A percentile compares a stretch with the other conserved stretches of the same genome.
Conservation (phyloP, 1,284 basidiomycete species). For the Ceratobasidium sp. region DNA sequence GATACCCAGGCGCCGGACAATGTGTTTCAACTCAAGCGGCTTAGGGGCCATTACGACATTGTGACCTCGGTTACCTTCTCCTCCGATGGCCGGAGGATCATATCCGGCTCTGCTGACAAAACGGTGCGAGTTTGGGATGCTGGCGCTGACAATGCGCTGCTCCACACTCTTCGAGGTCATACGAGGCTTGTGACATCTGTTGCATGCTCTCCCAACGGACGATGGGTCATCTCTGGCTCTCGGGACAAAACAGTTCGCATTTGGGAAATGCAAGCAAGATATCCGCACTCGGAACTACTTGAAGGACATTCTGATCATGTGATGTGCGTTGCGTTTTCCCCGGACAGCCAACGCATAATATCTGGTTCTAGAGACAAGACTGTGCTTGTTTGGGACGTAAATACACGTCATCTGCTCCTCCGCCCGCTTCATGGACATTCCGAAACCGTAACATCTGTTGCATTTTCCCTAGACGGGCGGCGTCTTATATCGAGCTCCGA, state of each 20-base stretch:
- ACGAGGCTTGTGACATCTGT: constrained; percentile 6
- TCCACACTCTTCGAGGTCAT: constrained; percentile 10
- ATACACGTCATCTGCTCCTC: too few relatives aligned
- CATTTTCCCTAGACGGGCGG: too few relatives aligned
- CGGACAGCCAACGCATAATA: not conserved
- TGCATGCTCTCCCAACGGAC: constrained; percentile 25
- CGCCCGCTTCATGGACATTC: not conserved
- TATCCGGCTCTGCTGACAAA: not conserved
- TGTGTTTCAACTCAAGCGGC: not conserved
- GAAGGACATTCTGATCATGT: constrained; percentile 33
- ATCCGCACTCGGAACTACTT: not conserved
- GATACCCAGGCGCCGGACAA: constrained; percentile 6
- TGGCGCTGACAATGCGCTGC: constrained; percentile 21
- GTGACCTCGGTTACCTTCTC: not conserved
- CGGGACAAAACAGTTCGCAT: constrained; percentile 24
- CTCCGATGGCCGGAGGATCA: constrained; percentile 36
- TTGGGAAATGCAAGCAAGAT: constrained; percentile 8
- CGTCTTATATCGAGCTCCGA: too few relatives aligned
- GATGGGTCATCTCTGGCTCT: constrained; percentile 29
- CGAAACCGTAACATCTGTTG: too few relatives aligned
- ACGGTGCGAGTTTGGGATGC: constrained; percentile 46
- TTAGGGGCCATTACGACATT: not conserved
- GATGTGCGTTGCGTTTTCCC: too few relatives aligned
- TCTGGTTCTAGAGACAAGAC: constrained; percentile 45
- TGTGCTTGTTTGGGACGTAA: constrained; percentile 25